Conservation (phyloP, 441 rosid species). For the Syzygium syzygioides region DNA sequence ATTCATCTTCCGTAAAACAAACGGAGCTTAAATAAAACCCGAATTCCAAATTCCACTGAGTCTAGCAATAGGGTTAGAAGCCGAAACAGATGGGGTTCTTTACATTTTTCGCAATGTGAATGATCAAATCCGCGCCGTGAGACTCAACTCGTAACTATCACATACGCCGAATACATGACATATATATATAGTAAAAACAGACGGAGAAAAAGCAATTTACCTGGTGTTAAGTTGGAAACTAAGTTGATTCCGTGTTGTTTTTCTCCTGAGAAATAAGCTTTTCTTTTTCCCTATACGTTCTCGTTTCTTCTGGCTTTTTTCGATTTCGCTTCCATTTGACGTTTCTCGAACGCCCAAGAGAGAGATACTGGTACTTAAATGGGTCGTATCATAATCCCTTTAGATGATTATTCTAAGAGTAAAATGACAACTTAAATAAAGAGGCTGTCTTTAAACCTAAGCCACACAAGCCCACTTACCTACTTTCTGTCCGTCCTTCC, state of each 20-base stretch:
- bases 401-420: not conserved
- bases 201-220: not conserved
- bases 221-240: not conserved
- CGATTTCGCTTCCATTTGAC: not conserved
- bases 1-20: too few relatives aligned
- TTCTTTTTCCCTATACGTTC: not conserved
- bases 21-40: not conserved
- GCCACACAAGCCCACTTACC: not conserved
- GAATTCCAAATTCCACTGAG: not conserved
- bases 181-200: not conserved
- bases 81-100: not conserved
- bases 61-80: fast-evolving
- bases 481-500: not conserved
- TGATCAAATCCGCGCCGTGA: not conserved
- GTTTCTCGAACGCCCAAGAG: not conserved
- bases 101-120: fast-evolving
- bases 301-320: not conserved
- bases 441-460: not conserved
- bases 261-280: too few relatives aligned
- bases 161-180: not conserved
- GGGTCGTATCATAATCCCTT: not conserved
- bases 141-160: not conserved
- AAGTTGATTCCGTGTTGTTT: not conserved
- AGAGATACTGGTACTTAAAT: not conserved
- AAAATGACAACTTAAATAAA: not conserved